These are phyloP conservation scores for Apiotrichum porosum DNA, from an alignment of 1,284 basidiomycete species.

Conservation along the genomic window DNA sequence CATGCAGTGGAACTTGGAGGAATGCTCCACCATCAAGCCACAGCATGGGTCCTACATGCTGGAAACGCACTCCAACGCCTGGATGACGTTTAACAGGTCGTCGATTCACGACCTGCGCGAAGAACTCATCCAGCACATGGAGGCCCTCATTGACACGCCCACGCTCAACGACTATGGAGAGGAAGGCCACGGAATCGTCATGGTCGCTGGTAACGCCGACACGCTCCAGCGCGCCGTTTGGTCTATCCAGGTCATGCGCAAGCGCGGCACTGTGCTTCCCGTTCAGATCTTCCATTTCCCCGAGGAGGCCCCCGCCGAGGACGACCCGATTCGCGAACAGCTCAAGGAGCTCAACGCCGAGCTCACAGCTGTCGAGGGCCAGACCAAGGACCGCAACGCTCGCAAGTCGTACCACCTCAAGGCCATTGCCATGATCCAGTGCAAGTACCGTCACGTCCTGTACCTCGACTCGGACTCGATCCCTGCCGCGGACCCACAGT, in stretches of 20 bases:
- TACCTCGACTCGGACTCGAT: conserved; percentile 52
- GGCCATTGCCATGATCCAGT: conserved; percentile 50
- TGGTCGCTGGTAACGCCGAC: conserved; percentile 53
- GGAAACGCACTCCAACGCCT: conserved; percentile 38
- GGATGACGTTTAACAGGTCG: conserved; percentile 43
- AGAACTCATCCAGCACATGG: conserved; percentile 43
- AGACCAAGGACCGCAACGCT: conserved; percentile 38
- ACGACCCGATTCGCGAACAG: conserved; percentile 38
- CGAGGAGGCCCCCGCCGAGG: conserved; percentile 41
- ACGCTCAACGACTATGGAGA: conserved; percentile 23
- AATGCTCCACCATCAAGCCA: conserved; percentile 38
- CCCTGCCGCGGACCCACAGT: conserved; percentile 46
- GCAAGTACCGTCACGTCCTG: conserved; percentile 50
- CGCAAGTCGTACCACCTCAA: conserved; percentile 52
- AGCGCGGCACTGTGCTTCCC: conserved; percentile 44
- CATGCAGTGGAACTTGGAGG: conserved; percentile 45
- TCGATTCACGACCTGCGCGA: conserved; percentile 37
- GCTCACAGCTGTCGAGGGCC: conserved; percentile 43
- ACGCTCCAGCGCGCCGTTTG: conserved; percentile 49
- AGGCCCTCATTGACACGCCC: conserved; percentile 22
- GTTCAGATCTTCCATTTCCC: conserved; percentile 51
- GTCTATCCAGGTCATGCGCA: conserved; percentile 46
- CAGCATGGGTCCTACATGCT: conserved; percentile 48
- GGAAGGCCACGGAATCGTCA: conserved; percentile 49
- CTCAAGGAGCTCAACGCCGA: conserved; percentile 43